Base-by-base conservation (phyloP, 23 red algal genomes). In the Gracilariopsis chorda region DNA sequence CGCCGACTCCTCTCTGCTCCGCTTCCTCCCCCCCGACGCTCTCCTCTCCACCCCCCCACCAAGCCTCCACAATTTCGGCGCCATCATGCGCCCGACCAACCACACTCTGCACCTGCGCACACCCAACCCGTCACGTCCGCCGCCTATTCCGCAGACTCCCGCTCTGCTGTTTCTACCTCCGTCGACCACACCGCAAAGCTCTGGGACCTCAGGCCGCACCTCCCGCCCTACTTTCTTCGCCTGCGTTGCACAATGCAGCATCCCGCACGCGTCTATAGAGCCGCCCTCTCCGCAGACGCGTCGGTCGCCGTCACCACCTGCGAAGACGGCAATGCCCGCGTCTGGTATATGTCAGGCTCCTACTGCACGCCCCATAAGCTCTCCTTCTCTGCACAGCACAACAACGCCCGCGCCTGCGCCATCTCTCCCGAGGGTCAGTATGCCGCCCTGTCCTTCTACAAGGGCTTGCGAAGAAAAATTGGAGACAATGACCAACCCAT, bases 371-470 rank as follows among this genome's bases (percentile, higher is more conserved):
- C 17, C 6, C 24, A 73, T 3, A 73, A 46, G 40, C 19, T 73
- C 20, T 24, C 67, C 28, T 73, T 44, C 37, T n/a, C 42, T 25
- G 39, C n/a, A 7, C 17, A 36, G 30, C 47, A 17, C 37, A 46
- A 24, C 7, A 73, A 73, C 47, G 67, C 67, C 42, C 67, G 67
- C 1, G 36, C 67, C 24, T 73, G 67, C 47, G 67, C 67, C 47
- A 1, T 73, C 42, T 73, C 67, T 39, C 37, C 28, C 5, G 67
- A 73, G 3, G 67, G 28, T 11, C 42, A 73, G 67, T 73, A 73
- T 23, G 67, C 32, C 5, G 67, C 67, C 14, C 39, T 73, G 36
- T 73, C 67, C 17, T 73, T 73, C 67, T 73, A 73, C 67, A 73
- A 34, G 32, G 67, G 67, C 37, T 73, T 23, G 8, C 42, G 20